Evolutionary conservation across 331 rosid species (phyloP).

Genomic region (Quercus phellos): DNA sequence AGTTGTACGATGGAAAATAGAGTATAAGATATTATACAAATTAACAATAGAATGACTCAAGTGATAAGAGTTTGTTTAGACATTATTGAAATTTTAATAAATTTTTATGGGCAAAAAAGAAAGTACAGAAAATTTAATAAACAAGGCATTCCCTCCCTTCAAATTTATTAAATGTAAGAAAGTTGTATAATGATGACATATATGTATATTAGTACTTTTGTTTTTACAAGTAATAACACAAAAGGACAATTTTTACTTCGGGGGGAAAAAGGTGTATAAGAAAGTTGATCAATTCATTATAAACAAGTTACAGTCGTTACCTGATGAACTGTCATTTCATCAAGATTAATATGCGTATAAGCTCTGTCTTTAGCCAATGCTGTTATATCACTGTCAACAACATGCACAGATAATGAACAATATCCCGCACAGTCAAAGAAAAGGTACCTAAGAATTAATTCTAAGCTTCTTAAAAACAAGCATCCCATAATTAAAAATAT

Average conservation of each 20-base stretch:
- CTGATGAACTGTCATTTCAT: slow-evolving; percentile 94
- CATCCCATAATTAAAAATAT: slow-evolving; percentile 2
- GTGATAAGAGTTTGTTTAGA: too few relatives aligned
- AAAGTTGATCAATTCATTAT: neutral
- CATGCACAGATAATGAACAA: neutral
- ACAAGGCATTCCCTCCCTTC: too few relatives aligned
- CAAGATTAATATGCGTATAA: slow-evolving; percentile 79
- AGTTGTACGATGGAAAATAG: too few relatives aligned
- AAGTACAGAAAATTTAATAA: too few relatives aligned
- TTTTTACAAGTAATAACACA: neutral
- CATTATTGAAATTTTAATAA: too few relatives aligned
- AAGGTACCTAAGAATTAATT: neutral
- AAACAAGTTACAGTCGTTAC: slow-evolving; percentile 29
- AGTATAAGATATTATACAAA: too few relatives aligned
- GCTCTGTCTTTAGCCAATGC: slow-evolving; percentile 98
- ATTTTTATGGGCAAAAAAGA: too few relatives aligned
- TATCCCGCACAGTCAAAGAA: neutral
- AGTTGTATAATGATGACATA: too few relatives aligned
- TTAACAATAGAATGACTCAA: too few relatives aligned
- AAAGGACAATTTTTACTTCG: neutral
- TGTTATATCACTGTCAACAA: slow-evolving; percentile 78
- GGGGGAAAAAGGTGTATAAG: neutral
- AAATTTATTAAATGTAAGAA: too few relatives aligned
- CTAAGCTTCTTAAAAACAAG: slow-evolving; percentile 5
- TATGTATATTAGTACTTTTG: neutral